Percentiles rank a stretch among this genome's conserved stretches.
These are phyloP conservation scores for Tympanopsis confertula DNA, from an alignment of 2,329 filamentous ascomycete species.

Conservation along the genomic window DNA sequence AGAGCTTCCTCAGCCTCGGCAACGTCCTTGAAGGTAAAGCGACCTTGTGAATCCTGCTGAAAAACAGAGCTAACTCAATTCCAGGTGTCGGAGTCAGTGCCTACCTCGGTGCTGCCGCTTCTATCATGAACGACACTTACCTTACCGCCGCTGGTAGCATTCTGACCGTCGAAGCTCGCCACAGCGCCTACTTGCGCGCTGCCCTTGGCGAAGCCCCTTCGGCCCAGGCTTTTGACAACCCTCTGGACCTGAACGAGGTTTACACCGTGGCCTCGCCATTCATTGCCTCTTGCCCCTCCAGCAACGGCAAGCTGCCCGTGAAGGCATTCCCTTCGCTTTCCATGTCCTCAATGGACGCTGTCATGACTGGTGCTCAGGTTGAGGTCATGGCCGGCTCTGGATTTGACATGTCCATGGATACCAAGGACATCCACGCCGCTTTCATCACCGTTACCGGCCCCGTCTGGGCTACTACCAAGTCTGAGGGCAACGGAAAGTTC, in stretches of 20 bases:
- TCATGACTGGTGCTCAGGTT: background rate
- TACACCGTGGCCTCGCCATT: background rate
- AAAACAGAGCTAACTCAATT: no score
- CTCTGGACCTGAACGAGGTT: background rate
- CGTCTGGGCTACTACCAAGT: background rate
- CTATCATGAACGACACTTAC: background rate
- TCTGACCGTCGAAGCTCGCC: background rate
- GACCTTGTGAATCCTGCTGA: no score
- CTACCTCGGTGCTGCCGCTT: background rate
- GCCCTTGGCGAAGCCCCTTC: background rate
- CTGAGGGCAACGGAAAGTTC: background rate
- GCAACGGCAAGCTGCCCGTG: background rate
- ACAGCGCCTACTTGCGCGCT: background rate
- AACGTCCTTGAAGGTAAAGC: background rate
- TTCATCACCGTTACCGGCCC: background rate
- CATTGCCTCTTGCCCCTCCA: background rate
- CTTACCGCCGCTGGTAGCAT: background rate
- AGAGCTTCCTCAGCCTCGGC: background rate
- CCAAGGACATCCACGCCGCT: background rate
- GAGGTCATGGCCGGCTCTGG: background rate
- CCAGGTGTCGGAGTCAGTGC: background rate
- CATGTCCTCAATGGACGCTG: background rate
- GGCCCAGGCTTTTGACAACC: background rate
- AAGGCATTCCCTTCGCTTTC: background rate
- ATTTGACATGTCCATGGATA: background rate